Base-by-base conservation (phyloP, 192 early-diverging fungal species). In the Coemansia sp. region DNA sequence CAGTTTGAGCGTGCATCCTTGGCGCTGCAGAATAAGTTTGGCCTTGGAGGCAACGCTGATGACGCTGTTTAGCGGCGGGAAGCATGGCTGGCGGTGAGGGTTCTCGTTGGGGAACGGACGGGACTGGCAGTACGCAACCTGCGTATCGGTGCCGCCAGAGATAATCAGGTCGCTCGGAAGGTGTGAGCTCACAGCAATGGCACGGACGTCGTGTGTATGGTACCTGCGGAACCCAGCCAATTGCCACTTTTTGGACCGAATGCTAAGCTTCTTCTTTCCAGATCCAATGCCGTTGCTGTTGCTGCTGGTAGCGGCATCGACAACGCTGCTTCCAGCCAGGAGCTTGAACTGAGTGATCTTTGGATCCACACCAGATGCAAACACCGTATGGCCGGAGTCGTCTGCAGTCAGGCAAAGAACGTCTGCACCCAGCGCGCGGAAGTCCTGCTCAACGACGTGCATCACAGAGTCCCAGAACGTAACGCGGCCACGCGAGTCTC, bases 121-220 rank as follows among this genome's bases (percentile, higher is more conserved):
- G 48, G 84, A 72, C 25, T 77, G 62, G 43, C 81, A 82, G 3
- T 81, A 73, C n/a, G 87, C 77, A 35, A 89, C 68, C 37, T 85
- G 81, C n/a, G 85, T 81, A 70, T 91, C 87, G 6, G 86, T 81
- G 54, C 93, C 94, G 39, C 93, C 95, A 34, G 91, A 86, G 32
- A 95, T 83, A 33, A 98, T 60, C 8, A 86, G 65, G 26, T 90
- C 85, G 26, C 83, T 70, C 11, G 77, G 69, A 32, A 83, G 71
- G 45, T 73, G 77, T 41, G 92, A 89, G 60, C 88, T 79, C 27
- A 94, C 76, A 2, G 87, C 86, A 18, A 98, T 53, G 17, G 94
- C 88, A 22, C 91, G 85, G 29, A 98, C 91, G 64, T 98, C 95
- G 64, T 98, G 92, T 13, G 88, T 88, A 68, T 98, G 95, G 72